Evolutionary conservation across 2,329 filamentous ascomycete genomes (phyloP).

Genomic region (Fusarium pininemorale): DNA sequence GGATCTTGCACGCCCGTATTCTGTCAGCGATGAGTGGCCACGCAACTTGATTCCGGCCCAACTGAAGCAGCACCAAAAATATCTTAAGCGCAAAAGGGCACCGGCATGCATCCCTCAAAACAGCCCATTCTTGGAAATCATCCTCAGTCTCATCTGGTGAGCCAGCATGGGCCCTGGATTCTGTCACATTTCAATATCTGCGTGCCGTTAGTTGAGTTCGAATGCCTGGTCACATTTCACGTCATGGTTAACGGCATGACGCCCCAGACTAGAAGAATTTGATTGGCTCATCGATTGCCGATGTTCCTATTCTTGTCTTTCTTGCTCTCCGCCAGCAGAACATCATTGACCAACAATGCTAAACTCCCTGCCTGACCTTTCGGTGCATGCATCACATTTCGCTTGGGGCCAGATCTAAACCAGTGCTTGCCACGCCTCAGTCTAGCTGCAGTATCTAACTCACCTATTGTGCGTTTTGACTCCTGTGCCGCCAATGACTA

Average conservation of each 20-base stretch:
- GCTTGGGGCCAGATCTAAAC: background rate
- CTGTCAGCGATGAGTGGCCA: slow-evolving; percentile 1
- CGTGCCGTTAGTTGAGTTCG: background rate
- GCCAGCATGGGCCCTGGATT: background rate
- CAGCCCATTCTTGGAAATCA: slow-evolving; percentile 9
- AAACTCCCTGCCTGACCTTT: background rate
- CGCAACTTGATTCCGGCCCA: background rate
- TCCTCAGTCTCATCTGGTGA: background rate
- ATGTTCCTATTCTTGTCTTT: slow-evolving; percentile 27
- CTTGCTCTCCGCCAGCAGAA: background rate
- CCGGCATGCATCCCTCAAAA: slow-evolving; percentile 1
- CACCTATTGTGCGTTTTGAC: slow-evolving; percentile 21
- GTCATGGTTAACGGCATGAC: background rate
- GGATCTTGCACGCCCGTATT: background rate
- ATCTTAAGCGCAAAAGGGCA: background rate
- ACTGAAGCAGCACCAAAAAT: slow-evolving; percentile 5
- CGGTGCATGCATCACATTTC: background rate
- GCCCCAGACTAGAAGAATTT: background rate
- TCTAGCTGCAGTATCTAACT: slow-evolving; percentile 12
- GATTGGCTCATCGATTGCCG: background rate
- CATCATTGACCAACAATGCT: background rate
- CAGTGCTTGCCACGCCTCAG: slow-evolving; percentile 26
- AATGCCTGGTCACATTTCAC: background rate
- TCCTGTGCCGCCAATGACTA: slow-evolving; percentile 11
- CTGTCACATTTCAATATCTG: background rate